Base-by-base conservation (phyloP, 1,284 basidiomycete species). In the Wolfiporia cocos region DNA sequence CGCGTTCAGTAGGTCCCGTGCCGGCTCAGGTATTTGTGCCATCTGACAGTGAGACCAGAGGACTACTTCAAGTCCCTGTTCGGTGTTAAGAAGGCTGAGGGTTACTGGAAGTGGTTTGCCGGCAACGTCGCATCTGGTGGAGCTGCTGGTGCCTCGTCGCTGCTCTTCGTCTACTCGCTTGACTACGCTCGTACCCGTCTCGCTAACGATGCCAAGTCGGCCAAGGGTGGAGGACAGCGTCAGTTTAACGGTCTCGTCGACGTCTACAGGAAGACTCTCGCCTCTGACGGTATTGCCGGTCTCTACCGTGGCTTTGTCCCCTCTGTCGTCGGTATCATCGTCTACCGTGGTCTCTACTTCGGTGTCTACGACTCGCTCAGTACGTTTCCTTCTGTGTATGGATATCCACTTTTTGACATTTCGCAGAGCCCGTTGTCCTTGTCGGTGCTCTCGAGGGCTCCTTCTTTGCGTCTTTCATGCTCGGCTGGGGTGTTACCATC, bases 161-260 rank as follows among this genome's bases (percentile, higher is more conserved):
- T 95, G 42, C 84, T 97, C 64, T 96, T 97, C 68, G 93, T 96
- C 66, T 96, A 97, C 82, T 95, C 93, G 29, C 84, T 97, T 50
- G 93, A 96, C 61, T 95, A 92, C 61, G 93, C 93, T 51, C 92
- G 93, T 86, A 96, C 93, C 44, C 92, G 93, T 79, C 85, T 96
- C 53, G 92, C 93, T 65, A 95, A 94, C 68, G 93, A 97, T 63
- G 89, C 88, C 64, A 96, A 96, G 75, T 92, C 91, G 9, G 74
- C 88, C 37, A 92, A 91, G 76, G 76, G 77, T 63, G 92, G 92
- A 71, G 92, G 90, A 58, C 73, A 77, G 26, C 90, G 92, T 68
- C 92, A 96, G 67, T 96, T 95, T 79, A 95, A 93, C 62, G 93
- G 93, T 64, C 74, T 96, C 42, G 75, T 94, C 50, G 93, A 96